Evolutionary conservation across 2,329 filamentous ascomycete species (phyloP), one percentile per base, ranked within the genome.

Genomic region (Claviceps pazoutovae): DNA sequence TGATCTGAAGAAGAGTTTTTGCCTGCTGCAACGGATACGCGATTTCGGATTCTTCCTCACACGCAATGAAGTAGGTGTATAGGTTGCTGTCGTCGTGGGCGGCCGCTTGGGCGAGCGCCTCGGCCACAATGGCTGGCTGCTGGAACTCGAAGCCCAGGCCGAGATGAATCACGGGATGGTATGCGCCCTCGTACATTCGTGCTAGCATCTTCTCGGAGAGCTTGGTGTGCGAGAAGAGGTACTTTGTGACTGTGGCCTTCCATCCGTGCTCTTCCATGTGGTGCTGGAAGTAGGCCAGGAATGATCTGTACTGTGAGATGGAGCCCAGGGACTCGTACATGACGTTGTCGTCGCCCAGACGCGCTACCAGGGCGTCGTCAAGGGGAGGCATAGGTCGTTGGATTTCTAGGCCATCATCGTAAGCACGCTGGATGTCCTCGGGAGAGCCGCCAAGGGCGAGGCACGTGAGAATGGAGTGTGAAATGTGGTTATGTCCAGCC

Each of bases 91-190:
- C 30, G 37, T 46, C 14, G 34, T 85, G 78, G 0, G 77, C 70
- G 2, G 79, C 78, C 1, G 79, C 71, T 63, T 85, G 76, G 0
- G 83, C 82, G 11, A 87, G 74, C 0, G 69, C 82, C 65, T 86
- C 79, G 1, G 83, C 81, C 19, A 86, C 70, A 54, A 87, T 77
- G 9, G 75, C 76, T 0, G 82, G 81, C 57, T 83, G 82, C 7
- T 78, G 66, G 58, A 85, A 86, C 60, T 87, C 83, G 45, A 87
- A 61, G 1, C 79, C 83, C 53, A 85, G 83, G 0, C 82, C 82
- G 2, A 86, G 69, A 57, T 86, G 82, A 51, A 87, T 86, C 16
- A 85, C 64, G 1, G 82, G 82, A 57, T 87, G 83, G 5, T 83
- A 64, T 49, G 82, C 74, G 2, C 82, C 78, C 73, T 61, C 54